phyloP scores from a whole-genome alignment of 1,139 yeast species.

The Tardiomyces blankii region DNA sequence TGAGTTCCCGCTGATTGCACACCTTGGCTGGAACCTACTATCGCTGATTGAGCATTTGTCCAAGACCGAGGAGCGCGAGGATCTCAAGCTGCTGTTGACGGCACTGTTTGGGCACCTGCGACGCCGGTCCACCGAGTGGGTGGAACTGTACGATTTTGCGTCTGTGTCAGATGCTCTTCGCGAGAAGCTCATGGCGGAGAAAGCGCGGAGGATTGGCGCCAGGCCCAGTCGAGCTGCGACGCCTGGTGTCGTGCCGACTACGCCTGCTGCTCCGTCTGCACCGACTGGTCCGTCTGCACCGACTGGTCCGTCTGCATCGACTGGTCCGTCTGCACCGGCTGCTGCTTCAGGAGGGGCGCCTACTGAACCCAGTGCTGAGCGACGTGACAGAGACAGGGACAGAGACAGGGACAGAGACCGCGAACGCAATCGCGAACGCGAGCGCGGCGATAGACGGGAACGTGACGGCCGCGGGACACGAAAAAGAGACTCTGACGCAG shows the following conservation, averaged over 20 bases:
- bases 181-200: constrained; percentile 11
- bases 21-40: constrained; percentile 48
- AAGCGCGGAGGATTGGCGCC: constrained; percentile 6
- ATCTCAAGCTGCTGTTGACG: constrained; percentile 64
- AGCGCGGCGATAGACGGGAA: not conserved
- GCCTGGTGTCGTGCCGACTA: constrained; percentile 1
- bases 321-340: not conserved
- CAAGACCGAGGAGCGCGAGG: constrained; percentile 57
- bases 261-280: not conserved
- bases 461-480: too few species aligned
- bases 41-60: constrained; percentile 40
- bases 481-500: too few species aligned
- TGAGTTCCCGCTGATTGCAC: constrained; percentile 58
- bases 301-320: not conserved
- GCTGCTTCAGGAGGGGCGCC: not conserved
- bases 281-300: not conserved
- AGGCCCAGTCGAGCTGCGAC: constrained; percentile 3
- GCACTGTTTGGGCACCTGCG: constrained; percentile 67
- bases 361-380: not conserved
- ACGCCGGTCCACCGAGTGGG: constrained; percentile 39
- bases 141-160: constrained; percentile 28
- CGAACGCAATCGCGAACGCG: not conserved
- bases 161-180: constrained; percentile 13
- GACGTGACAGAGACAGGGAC: not conserved
- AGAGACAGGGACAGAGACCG: not conserved